A percentile compares a stretch with the other conserved stretches of the same genome.
These are phyloP conservation scores for Sporobolomyces phaffii DNA, from an alignment of 768 basidiomycete species.

Conservation along the genomic window DNA sequence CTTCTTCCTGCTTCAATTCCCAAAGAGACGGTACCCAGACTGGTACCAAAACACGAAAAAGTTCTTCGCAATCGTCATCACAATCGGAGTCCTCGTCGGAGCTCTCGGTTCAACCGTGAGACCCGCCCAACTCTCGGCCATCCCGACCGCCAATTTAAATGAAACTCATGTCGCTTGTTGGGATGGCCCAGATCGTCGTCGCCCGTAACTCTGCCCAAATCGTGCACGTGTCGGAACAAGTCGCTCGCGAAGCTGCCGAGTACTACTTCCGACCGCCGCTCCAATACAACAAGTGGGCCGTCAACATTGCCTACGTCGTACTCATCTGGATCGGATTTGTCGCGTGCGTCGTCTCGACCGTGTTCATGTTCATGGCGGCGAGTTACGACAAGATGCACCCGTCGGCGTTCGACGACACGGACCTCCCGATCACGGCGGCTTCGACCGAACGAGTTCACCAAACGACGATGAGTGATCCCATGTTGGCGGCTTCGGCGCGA, in stretches of 20 bases:
- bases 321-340: constrained; percentile 25
- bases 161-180: no score
- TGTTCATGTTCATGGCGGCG: constrained; percentile 22
- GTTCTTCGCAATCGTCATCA: constrained; percentile 28
- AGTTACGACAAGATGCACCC: constrained; percentile 1
- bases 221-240: constrained; percentile 1
- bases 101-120: constrained; percentile 30
- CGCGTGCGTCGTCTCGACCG: constrained; percentile 12
- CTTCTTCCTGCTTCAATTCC: constrained; percentile 40
- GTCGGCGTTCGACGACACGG: neutral
- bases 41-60: constrained; percentile 37
- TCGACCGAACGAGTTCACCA: neutral
- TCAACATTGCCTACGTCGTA: constrained; percentile 25
- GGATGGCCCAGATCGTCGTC: constrained; percentile 34
- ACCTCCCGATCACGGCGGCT: no score
- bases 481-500: neutral
- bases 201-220: constrained; percentile 24
- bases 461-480: neutral
- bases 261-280: constrained; percentile 33
- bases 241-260: neutral
- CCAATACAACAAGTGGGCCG: constrained; percentile 29
- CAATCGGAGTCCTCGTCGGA: constrained; percentile 26
- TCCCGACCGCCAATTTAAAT: no score
- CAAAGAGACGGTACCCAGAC: constrained; percentile 19
- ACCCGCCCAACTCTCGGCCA: neutral